Evolutionary conservation across 257 asterid species (phyloP).

Genomic region (Ilex asprella): DNA sequence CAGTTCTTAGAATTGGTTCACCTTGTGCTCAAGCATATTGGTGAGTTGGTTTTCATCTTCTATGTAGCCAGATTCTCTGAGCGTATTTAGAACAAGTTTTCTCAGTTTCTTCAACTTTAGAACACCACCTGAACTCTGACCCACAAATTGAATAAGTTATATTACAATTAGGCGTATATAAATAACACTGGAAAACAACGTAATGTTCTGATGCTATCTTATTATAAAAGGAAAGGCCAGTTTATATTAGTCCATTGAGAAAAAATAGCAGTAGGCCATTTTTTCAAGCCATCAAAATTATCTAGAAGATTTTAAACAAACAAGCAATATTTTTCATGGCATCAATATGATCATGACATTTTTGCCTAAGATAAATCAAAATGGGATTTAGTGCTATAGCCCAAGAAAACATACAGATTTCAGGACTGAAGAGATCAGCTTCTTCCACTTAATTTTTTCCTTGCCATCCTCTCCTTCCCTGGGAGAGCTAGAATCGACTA

Average conservation of each 20-base stretch:
- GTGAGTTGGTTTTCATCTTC: constrained; percentile 36
- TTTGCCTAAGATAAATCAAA: not conserved
- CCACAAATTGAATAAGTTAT: constrained; percentile 13
- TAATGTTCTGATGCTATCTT: too few species aligned
- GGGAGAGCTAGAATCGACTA: constrained; percentile 14
- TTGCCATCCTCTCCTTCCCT: constrained; percentile 16
- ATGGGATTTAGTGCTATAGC: not conserved
- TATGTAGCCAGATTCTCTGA: constrained; percentile 48
- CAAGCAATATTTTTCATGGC: too few species aligned
- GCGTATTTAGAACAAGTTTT: constrained; percentile 47
- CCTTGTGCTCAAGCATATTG: constrained; percentile 57
- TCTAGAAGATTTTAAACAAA: too few species aligned
- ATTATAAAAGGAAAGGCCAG: too few species aligned
- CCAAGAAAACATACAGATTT: constrained; percentile 47
- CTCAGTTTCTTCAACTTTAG: constrained; percentile 59
- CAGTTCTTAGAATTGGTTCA: constrained; percentile 17
- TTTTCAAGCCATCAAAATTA: too few species aligned
- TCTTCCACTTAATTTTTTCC: constrained; percentile 78
- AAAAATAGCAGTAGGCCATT: too few species aligned
- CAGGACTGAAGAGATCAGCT: constrained; percentile 64
- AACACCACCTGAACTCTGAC: constrained; percentile 56
- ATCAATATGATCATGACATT: not conserved
- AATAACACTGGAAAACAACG: not conserved
- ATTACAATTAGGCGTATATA: not conserved
- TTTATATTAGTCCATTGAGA: too few species aligned